phyloP scores from a whole-genome alignment of 768 basidiomycete genomes.

The Russula brevipes region DNA sequence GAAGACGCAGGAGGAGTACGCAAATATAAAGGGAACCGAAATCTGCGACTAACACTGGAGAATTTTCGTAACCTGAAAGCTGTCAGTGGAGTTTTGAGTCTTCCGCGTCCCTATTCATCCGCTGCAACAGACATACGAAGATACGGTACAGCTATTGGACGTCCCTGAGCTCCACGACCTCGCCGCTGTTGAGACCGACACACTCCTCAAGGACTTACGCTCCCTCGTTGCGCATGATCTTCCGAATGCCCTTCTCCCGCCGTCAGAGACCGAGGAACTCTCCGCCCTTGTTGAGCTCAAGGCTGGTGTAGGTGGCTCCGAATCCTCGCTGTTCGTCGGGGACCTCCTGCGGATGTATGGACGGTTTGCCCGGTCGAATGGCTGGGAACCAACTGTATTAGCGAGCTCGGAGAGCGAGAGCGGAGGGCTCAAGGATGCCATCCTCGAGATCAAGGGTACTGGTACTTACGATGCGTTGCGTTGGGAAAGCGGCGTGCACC shows the following conservation, averaged over 20 bases:
- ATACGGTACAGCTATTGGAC: conserved; percentile 20
- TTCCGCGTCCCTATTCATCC: conserved; percentile 4
- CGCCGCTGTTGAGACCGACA: conserved; percentile 15
- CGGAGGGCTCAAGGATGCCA: conserved; percentile 73
- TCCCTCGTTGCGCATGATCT: conserved; percentile 41
- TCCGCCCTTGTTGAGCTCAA: conserved; percentile 88
- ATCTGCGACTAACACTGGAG: conserved; percentile 1
- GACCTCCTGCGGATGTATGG: conserved; percentile 82
- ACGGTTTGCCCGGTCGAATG: conserved; percentile 48
- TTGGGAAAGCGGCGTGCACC: conserved; percentile 94
- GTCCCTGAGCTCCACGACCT: conserved; percentile 23
- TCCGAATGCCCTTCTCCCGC: conserved; percentile 68
- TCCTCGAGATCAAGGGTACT: conserved; percentile 71
- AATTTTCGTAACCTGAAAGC: conserved; percentile 5
- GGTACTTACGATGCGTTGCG: conserved; percentile 74
- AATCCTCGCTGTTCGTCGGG: conserved; percentile 74
- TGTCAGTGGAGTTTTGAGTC: conserved; percentile 10
- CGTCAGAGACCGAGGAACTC: conserved; percentile 57
- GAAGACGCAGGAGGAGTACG: not conserved
- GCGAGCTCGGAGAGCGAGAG: conserved; percentile 52
- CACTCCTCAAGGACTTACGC: conserved; percentile 11
- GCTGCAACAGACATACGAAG: conserved; percentile 17
- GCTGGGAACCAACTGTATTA: conserved; percentile 61
- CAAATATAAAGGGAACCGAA: conserved; percentile 7
- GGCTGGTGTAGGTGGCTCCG: conserved; percentile 88